Conservation (phyloP, 768 basidiomycete species). For the Pleurotus cornucopiae region DNA sequence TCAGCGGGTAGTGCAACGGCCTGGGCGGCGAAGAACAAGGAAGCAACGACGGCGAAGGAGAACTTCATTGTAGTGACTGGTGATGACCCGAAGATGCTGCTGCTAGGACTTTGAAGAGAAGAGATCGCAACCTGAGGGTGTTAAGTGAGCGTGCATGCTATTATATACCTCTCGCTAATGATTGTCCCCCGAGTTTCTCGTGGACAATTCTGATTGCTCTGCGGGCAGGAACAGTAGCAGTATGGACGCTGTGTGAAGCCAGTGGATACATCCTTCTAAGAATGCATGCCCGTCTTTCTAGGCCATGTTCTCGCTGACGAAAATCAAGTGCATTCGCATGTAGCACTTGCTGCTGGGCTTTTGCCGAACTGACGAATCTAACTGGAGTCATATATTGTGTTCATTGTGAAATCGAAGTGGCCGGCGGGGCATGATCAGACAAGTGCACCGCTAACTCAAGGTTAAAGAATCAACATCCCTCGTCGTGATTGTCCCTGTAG, state of each 20-base stretch:
- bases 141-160: background rate
- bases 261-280: background rate
- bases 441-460: background rate
- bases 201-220: background rate
- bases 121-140: conserved; percentile 3
- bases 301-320: background rate
- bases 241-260: background rate
- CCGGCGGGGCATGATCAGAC: background rate
- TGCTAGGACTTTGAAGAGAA: background rate
- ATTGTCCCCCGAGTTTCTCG: background rate
- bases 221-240: background rate
- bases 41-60: conserved; percentile 3
- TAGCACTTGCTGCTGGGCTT: background rate
- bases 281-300: background rate
- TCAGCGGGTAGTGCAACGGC: conserved; percentile 4
- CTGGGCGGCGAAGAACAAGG: conserved; percentile 3
- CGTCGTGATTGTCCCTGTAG: background rate
- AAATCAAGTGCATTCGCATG: background rate
- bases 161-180: background rate
- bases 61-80: conserved; percentile 1
- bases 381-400: background rate
- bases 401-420: background rate
- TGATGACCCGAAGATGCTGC: background rate
- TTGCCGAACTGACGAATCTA: too few relatives aligned
- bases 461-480: too few relatives aligned